These are phyloP conservation scores for Hygrophila difformis DNA, from an alignment of 257 asterid species.

Conservation along the genomic window DNA sequence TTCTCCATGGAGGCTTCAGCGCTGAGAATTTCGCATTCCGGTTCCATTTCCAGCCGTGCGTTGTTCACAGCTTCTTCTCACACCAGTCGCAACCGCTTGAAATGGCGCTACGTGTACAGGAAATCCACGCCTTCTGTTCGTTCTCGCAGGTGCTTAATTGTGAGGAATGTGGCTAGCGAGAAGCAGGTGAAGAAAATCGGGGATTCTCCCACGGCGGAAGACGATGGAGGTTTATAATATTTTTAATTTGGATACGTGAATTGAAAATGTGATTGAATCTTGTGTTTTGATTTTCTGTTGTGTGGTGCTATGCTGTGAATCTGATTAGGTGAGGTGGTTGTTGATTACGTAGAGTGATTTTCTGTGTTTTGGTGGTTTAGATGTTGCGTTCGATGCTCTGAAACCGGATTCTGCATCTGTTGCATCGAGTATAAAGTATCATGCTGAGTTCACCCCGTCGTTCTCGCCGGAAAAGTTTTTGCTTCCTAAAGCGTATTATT, in stretches of 20 bases:
- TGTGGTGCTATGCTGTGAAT: background rate
- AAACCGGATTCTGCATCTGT: constrained; percentile 44
- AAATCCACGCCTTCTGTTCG: constrained; percentile 12
- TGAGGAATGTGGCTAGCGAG: constrained; percentile 40
- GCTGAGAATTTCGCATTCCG: constrained; percentile 20
- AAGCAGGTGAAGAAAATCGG: constrained; percentile 17
- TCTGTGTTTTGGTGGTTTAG: constrained; percentile 15
- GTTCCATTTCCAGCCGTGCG: constrained; percentile 17
- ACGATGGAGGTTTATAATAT: constrained; percentile 15
- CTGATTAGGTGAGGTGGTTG: constrained; percentile 7
- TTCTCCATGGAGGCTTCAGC: constrained; percentile 36
- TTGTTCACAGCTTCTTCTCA: constrained; percentile 11
- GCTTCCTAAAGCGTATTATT: constrained; percentile 46
- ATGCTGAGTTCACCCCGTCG: constrained; percentile 53
- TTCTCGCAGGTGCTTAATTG: constrained; percentile 24
- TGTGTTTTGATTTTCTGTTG: background rate
- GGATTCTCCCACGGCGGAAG: constrained; percentile 19
- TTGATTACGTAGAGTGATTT: background rate
- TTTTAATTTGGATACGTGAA: background rate
- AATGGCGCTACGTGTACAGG: constrained; percentile 25
- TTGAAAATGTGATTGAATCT: background rate
- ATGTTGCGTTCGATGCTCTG: constrained; percentile 30
- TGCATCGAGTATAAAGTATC: constrained; percentile 49
- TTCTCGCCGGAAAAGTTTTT: constrained; percentile 44
- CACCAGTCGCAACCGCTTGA: constrained; percentile 22